Conservation (phyloP, 139 green algal species). For the Coelastrella sp. region DNA sequence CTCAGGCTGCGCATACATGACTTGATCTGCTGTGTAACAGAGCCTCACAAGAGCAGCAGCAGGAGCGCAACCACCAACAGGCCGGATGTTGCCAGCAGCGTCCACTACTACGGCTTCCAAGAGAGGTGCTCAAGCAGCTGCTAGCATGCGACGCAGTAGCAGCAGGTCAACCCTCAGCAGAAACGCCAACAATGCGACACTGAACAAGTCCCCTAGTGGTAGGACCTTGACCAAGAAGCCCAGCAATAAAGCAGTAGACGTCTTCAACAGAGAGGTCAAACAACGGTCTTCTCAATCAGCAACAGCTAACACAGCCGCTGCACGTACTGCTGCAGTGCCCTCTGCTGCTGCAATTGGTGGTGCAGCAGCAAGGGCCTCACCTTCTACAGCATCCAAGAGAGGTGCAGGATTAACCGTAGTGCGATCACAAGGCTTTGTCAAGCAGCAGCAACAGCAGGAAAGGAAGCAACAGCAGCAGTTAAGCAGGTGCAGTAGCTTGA, state of each 20-base stretch:
- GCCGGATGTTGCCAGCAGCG: too few species aligned
- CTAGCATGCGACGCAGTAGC: too few species aligned
- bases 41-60: too few species aligned
- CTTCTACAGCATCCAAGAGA: not conserved
- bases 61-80: too few species aligned
- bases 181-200: too few species aligned
- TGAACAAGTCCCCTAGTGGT: not conserved
- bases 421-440: not conserved
- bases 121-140: too few species aligned
- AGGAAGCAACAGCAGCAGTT: constrained; percentile 20
- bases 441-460: constrained; percentile 35
- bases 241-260: not conserved
- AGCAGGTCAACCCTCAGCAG: too few species aligned
- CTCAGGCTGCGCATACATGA: too few species aligned
- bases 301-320: not conserved
- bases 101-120: too few species aligned
- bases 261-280: not conserved
- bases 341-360: not conserved
- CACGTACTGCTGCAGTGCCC: not conserved
- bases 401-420: too few species aligned
- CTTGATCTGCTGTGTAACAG: too few species aligned
- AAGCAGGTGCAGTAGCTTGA: not conserved
- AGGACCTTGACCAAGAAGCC: not conserved
- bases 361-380: not conserved
- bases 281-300: not conserved